Base-by-base conservation (phyloP, 495 filamentous ascomycete genomes). In the Baudoinia panamericana region DNA sequence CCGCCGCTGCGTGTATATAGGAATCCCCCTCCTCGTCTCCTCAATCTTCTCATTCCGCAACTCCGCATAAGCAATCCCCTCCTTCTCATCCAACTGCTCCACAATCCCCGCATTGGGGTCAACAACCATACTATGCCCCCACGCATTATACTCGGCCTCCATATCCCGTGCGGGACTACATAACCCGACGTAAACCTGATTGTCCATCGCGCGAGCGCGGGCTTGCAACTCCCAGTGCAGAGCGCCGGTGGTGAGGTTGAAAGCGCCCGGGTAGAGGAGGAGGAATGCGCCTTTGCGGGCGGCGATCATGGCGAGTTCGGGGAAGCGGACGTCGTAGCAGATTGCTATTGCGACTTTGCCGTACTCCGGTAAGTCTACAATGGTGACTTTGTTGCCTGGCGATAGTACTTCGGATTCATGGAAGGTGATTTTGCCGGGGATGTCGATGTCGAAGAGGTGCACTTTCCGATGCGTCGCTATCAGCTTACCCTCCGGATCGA, bases 371-470 rank as follows among this genome's bases (percentile, higher is more conserved):
- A 93, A 62, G 36, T 92, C 80, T 16, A 96, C 63, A 0, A 95
- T 56, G 0, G 88, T 92, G 29, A 93, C 50, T 47, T 78, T 73
- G 59, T 84, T 75, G 0, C 90, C 90, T 0, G 90, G 80, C 1
- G 69, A 77, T 15, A 99, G 69, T 6, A 94, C 84, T 33, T 94
- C 85, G 37, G 75, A 82, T 61, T 99, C 90, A 43, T 72, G 73
- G 66, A 99, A 99, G 11, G 56, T 77, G 58, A 99, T 94, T 59
- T 84, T 83, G 21, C 84, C 87, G 1, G 90, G 90, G 53, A 99
- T 99, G 58, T 88, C 80, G 52, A 99, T 99, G 64, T 99, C 90
- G 64, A 99, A 99, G n/a, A 99, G 70, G 57, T 99, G 90, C 15
- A 90, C 73, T 60, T 99, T 99, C 46, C 90, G 75, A 56, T 99